Conservation (phyloP, 345 rosid species). For the Cardiospermum halicacabum region DNA sequence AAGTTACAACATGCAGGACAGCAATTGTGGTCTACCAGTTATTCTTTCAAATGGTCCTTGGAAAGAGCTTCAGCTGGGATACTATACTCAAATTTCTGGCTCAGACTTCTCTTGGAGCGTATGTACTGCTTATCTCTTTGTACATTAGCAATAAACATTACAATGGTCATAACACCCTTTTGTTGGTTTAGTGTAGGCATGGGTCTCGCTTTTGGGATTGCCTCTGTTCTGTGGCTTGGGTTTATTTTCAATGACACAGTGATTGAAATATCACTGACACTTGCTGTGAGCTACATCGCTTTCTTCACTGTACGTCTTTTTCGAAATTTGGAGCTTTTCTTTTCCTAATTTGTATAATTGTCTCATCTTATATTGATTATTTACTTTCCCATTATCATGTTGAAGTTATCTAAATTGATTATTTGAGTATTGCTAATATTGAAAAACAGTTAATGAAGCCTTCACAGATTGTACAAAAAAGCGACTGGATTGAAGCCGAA, state of each 20-base stretch:
- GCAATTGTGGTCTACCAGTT: conserved; percentile 95
- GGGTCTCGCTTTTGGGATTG: conserved; percentile 85
- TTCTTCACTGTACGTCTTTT: conserved; percentile 69
- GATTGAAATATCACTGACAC: conserved; percentile 80
- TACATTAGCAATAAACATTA: neutral
- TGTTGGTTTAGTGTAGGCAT: conserved; percentile 70
- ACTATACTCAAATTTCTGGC: conserved; percentile 62
- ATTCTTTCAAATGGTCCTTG: conserved; percentile 79
- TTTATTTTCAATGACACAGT: conserved; percentile 90
- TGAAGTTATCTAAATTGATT: neutral
- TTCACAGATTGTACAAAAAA: neutral
- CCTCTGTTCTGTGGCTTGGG: conserved; percentile 90
- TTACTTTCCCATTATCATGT: neutral
- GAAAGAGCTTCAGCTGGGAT: conserved; percentile 46
- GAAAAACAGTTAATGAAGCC: neutral
- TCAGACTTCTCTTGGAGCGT: conserved; percentile 88
- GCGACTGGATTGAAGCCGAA: neutral
- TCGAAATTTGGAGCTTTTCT: conserved; percentile 7
- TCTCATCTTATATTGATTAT: neutral
- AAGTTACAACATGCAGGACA: conserved; percentile 49
- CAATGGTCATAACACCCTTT: conserved; percentile 21
- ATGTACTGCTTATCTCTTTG: conserved; percentile 35
- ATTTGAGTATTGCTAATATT: neutral
- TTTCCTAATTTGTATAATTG: neutral
- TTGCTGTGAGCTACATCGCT: conserved; percentile 90